These are phyloP conservation scores for Penicillium corylophilum DNA, from an alignment of 2,329 filamentous ascomycete species.

Conservation along the genomic window DNA sequence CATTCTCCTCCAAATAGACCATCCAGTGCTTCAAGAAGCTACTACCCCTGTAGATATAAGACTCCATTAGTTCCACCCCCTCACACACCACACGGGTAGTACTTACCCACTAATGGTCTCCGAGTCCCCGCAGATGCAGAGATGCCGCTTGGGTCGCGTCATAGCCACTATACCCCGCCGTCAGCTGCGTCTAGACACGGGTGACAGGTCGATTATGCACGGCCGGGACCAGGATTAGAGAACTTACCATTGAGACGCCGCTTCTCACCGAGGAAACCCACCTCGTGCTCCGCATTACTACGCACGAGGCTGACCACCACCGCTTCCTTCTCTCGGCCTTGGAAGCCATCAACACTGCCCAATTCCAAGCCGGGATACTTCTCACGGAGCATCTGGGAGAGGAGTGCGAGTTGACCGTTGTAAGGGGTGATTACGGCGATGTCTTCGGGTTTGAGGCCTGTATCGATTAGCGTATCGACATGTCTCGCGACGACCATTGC, in stretches of 20 bases:
- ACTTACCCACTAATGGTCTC: slow-evolving; percentile 87
- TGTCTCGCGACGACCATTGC: slow-evolving; percentile 77
- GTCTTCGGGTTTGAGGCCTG: slow-evolving; percentile 77
- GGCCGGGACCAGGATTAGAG: not conserved
- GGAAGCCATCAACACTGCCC: slow-evolving; percentile 96
- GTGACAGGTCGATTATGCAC: not conserved
- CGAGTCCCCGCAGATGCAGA: slow-evolving; percentile 89
- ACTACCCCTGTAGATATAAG: slow-evolving; percentile 63
- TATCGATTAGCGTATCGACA: slow-evolving; percentile 70
- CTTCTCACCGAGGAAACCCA: slow-evolving; percentile 91
- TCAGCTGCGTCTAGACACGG: slow-evolving; percentile 8
- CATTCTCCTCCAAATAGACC: slow-evolving; percentile 82
- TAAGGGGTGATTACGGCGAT: slow-evolving; percentile 96
- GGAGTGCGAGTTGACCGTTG: slow-evolving; percentile 83
- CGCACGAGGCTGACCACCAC: slow-evolving; percentile 91
- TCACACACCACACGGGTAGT: not conserved
- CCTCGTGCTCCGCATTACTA: slow-evolving; percentile 81
- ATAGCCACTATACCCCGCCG: slow-evolving; percentile 70
- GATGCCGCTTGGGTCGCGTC: slow-evolving; percentile 87
- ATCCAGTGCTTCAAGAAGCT: slow-evolving; percentile 88
- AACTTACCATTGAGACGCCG: slow-evolving; percentile 81
- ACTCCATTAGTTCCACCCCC: slow-evolving; percentile 7
- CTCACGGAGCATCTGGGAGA: slow-evolving; percentile 75
- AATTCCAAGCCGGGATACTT: slow-evolving; percentile 81
- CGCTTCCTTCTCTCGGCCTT: slow-evolving; percentile 94